A percentile compares a stretch with the other conserved stretches of the same genome.
Evolutionary conservation across 495 filamentous ascomycete genomes (phyloP).

Genomic region (Aspergillus egyptiacus): DNA sequence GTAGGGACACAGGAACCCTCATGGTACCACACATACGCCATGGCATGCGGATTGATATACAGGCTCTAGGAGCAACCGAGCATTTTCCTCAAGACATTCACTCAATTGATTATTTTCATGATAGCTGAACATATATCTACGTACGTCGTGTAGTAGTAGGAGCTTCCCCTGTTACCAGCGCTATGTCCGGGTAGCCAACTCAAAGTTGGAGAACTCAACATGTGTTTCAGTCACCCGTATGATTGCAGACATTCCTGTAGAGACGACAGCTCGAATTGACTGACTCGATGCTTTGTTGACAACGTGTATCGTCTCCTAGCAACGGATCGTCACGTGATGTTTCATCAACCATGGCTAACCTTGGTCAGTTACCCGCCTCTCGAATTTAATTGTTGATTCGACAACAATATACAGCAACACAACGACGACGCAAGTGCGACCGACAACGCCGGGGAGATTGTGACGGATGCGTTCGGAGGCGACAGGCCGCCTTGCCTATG

Average conservation of each 20-base stretch:
- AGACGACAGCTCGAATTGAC: neutral
- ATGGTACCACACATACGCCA: too few relatives aligned
- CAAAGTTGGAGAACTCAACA: too few relatives aligned
- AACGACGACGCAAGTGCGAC: slow-evolving; percentile 12
- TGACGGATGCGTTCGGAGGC: slow-evolving; percentile 16
- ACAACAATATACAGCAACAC: slow-evolving; percentile 13
- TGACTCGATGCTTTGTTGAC: slow-evolving; percentile 17
- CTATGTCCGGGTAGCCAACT: too few relatives aligned
- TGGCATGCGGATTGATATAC: too few relatives aligned
- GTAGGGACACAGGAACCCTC: too few relatives aligned
- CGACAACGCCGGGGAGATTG: slow-evolving; percentile 7
- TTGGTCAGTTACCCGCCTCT: slow-evolving; percentile 26
- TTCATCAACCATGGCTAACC: neutral
- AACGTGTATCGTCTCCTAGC: slow-evolving; percentile 14
- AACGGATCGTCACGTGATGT: slow-evolving; percentile 19
- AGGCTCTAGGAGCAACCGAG: too few relatives aligned
- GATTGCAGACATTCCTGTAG: neutral
- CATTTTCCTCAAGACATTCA: too few relatives aligned
- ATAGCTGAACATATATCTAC: too few relatives aligned
- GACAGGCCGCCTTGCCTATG: slow-evolving; percentile 15
- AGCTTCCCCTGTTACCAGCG: too few relatives aligned
- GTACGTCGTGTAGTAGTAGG: too few relatives aligned
- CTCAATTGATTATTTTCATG: too few relatives aligned
- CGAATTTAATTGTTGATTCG: slow-evolving; percentile 13
- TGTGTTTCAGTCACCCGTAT: too few relatives aligned